Conservation (phyloP, 345 rosid species). For the Psidium friedrichsthalianum region DNA sequence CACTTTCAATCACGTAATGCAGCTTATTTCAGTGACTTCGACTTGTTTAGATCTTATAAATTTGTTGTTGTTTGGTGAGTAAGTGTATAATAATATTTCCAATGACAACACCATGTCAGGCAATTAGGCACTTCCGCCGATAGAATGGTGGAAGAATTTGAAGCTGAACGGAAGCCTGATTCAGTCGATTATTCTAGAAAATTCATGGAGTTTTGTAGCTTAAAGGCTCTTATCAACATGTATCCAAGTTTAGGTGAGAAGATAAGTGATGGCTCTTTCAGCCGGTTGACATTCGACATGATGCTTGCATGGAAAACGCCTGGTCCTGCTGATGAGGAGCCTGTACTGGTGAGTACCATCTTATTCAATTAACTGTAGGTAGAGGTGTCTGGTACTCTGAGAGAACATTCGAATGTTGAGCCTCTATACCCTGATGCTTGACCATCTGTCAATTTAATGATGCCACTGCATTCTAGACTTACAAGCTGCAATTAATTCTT, state of each 20-base stretch:
- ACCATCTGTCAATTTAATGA: background rate
- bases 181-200: conserved; percentile 40
- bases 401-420: background rate
- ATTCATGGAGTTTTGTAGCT: conserved; percentile 60
- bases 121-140: conserved; percentile 32
- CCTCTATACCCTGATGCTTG: background rate
- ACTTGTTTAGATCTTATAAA: background rate
- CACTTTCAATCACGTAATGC: background rate
- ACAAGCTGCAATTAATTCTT: background rate
- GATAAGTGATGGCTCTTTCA: conserved; percentile 54
- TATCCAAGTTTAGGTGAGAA: conserved; percentile 44
- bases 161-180: conserved; percentile 46
- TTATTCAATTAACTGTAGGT: background rate
- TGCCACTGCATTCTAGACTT: background rate
- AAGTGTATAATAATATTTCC: background rate
- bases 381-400: background rate
- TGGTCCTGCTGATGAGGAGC: conserved; percentile 25
- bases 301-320: conserved; percentile 94
- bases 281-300: conserved; percentile 61
- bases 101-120: conserved; percentile 20
- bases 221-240: conserved; percentile 28
- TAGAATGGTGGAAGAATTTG: conserved; percentile 55
- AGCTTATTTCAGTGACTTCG: background rate
- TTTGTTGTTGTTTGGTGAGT: background rate
- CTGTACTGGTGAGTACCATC: conserved; percentile 9